Percentiles rank a stretch among this genome's conserved stretches.
Conservation (phyloP, 768 basidiomycete species). For the Panellus pusillus region DNA sequence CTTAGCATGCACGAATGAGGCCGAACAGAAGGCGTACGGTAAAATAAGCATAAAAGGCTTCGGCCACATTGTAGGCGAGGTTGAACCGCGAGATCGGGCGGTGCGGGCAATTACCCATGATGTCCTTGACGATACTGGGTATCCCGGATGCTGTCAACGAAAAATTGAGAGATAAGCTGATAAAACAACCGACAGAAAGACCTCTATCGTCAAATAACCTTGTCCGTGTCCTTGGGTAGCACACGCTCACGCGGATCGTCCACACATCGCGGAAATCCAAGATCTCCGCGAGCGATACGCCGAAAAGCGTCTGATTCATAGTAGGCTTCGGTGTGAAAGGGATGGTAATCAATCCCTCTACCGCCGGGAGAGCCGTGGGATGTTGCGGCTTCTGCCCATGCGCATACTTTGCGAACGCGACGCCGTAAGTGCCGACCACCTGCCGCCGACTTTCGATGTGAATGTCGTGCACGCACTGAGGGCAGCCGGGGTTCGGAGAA, state of each 20-base stretch:
- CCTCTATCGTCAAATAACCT: constrained; percentile 19
- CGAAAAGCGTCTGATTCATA: constrained; percentile 1
- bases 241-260: constrained; percentile 15
- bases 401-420: constrained; percentile 11
- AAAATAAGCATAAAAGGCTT: constrained; percentile 17
- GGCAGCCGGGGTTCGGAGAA: constrained; percentile 3
- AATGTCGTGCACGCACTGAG: constrained; percentile 15
- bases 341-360: constrained; percentile 13
- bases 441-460: constrained; percentile 16
- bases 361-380: constrained; percentile 6
- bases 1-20: background rate
- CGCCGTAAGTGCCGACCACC: constrained; percentile 8
- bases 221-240: constrained; percentile 7
- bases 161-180: background rate
- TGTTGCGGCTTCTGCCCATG: constrained; percentile 16
- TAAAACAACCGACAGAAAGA: background rate
- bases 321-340: constrained; percentile 17
- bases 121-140: constrained; percentile 9
- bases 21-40: background rate
- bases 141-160: constrained; percentile 16
- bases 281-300: constrained; percentile 20
- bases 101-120: constrained; percentile 18
- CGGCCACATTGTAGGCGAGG: constrained; percentile 19
- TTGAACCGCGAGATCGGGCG: constrained; percentile 20
- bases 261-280: constrained; percentile 20